Evolutionary conservation across 208 protist genomes (phyloP).

Genomic region (Herpetomonas tarakana): DNA sequence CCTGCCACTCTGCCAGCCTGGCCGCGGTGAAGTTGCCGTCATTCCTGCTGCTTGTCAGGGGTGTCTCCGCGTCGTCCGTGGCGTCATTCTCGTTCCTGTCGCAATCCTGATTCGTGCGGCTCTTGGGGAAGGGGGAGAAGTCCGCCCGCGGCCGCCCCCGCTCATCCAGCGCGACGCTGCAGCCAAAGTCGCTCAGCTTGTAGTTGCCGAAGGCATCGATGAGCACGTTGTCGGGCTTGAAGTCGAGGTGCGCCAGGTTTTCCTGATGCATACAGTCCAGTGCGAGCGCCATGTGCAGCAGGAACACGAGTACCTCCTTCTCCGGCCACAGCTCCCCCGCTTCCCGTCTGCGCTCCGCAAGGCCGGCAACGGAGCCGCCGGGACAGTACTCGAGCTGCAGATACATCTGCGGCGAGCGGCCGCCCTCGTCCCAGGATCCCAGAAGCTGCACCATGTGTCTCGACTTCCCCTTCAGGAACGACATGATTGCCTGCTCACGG

Average conservation of each 20-base stretch:
- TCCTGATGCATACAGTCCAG: conserved; percentile 78
- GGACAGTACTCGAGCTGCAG: conserved; percentile 86
- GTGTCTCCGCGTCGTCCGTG: background rate
- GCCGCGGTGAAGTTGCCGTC: too few relatives aligned
- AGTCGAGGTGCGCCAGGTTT: conserved; percentile 91
- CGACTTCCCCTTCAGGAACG: conserved; percentile 48
- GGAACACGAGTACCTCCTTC: conserved; percentile 71
- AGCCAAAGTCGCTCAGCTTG: conserved; percentile 93
- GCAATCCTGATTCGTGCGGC: conserved; percentile 1
- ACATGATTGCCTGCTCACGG: conserved; percentile 64
- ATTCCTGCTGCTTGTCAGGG: too few relatives aligned
- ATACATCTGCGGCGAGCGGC: conserved; percentile 56
- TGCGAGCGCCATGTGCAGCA: conserved; percentile 84
- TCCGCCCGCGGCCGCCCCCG: conserved; percentile 41
- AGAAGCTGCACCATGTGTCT: conserved; percentile 70
- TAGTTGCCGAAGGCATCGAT: conserved; percentile 72
- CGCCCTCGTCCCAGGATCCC: conserved; percentile 73
- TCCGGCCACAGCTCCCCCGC: conserved; percentile 55
- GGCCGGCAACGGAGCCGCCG: conserved; percentile 64
- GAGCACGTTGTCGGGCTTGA: conserved; percentile 93
- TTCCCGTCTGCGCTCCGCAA: conserved; percentile 42
- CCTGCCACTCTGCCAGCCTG: background rate
- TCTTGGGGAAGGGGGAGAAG: conserved; percentile 13
- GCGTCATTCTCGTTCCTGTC: conserved; percentile 15
- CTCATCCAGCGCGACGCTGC: conserved; percentile 70